phyloP scores from a whole-genome alignment of 495 filamentous ascomycete genomes.

The Xylaria venustula region DNA sequence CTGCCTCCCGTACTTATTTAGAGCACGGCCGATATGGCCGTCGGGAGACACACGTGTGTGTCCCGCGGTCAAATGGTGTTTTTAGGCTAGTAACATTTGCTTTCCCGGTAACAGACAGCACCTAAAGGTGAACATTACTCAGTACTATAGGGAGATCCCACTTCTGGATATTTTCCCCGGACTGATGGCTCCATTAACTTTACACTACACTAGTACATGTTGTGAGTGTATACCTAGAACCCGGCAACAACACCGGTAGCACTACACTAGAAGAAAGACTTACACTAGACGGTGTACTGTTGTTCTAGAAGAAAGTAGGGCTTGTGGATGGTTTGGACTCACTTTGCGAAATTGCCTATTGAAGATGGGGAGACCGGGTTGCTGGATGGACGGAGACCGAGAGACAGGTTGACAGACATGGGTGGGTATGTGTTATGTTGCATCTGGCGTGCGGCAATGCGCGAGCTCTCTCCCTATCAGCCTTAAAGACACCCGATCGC shows the following conservation, averaged over 20 bases:
- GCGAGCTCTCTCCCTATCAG: background rate
- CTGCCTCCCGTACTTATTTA: too few species aligned
- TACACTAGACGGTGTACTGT: too few species aligned
- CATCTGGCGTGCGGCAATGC: background rate
- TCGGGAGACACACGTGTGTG: background rate
- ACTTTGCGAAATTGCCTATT: background rate
- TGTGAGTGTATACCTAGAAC: background rate
- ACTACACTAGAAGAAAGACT: too few species aligned
- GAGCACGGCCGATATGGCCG: conserved; percentile 2
- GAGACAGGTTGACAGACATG: background rate
- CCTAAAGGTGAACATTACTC: background rate
- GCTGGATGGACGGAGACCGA: background rate
- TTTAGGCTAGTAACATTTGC: background rate
- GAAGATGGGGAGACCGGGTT: background rate
- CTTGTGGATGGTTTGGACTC: background rate
- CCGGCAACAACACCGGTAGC: too few species aligned
- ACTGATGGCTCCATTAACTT: background rate
- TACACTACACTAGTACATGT: background rate
- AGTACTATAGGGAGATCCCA: background rate
- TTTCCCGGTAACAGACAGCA: background rate
- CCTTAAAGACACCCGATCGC: conserved; percentile 9
- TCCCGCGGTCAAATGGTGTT: background rate
- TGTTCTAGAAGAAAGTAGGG: conserved; percentile 5
- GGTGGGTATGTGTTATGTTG: background rate
- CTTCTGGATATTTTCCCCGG: conserved; percentile 4